phyloP scores from a whole-genome alignment of 176 grass and related monocot species.

The Hsuehochloa calcarea region DNA sequence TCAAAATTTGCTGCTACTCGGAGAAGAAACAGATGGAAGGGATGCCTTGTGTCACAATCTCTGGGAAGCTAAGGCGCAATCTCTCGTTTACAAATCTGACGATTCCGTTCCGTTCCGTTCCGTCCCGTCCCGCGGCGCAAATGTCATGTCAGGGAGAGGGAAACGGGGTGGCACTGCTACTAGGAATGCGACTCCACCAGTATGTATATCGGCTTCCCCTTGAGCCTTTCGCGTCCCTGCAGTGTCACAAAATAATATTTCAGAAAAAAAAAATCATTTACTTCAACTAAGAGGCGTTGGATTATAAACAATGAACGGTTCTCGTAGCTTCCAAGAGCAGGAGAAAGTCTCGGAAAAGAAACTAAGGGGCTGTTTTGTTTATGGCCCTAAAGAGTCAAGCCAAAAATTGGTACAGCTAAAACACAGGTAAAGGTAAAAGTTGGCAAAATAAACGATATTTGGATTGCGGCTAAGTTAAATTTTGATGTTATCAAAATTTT shows the following conservation, averaged over 20 bases:
- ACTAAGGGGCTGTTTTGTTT: too few species aligned
- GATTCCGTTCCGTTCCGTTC: not conserved
- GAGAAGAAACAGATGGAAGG: not conserved
- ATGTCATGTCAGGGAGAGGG: not conserved
- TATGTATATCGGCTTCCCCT: slow-evolving; percentile 53
- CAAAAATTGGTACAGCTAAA: too few species aligned
- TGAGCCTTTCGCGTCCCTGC: slow-evolving; percentile 67
- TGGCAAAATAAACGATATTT: too few species aligned
- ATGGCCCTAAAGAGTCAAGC: too few species aligned
- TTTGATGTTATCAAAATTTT: too few species aligned
- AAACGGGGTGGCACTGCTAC: not conserved
- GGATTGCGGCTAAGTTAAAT: too few species aligned
- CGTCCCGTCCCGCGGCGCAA: not conserved
- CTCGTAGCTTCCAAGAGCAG: too few species aligned
- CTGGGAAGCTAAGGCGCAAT: not conserved
- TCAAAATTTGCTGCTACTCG: not conserved
- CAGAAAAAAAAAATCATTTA: not conserved
- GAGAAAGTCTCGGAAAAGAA: too few species aligned
- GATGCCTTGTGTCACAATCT: not conserved
- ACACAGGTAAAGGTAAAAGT: too few species aligned
- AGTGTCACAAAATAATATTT: not conserved
- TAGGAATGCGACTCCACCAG: slow-evolving; percentile 48
- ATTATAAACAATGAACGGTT: too few species aligned
- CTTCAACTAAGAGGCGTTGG: too few species aligned
- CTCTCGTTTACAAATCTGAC: not conserved